Evolutionary conservation across 2,329 filamentous ascomycete species (phyloP).

Genomic region (Cordyceps cicadae): DNA sequence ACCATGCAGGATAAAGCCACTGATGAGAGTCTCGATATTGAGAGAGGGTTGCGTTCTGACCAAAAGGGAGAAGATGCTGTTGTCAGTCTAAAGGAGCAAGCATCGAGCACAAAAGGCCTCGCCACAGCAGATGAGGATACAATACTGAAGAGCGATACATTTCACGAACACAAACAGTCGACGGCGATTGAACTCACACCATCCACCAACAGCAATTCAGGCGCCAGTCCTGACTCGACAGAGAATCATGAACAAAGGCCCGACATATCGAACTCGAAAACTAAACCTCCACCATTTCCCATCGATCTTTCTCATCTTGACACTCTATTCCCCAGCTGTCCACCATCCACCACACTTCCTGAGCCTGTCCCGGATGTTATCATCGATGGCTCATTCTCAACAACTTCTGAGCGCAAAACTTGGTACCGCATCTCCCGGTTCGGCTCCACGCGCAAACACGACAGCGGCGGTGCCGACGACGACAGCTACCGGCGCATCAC

Average conservation of each 20-base stretch:
- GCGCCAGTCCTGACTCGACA: not conserved
- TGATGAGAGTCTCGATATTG: not conserved
- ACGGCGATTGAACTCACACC: too few relatives aligned
- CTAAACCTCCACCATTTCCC: constrained; percentile 17
- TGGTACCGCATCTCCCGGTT: constrained; percentile 59
- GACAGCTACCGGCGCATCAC: constrained; percentile 51
- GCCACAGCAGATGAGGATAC: not conserved
- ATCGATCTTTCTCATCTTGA: constrained; percentile 29
- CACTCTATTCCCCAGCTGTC: constrained; percentile 23
- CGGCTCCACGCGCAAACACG: constrained; percentile 49
- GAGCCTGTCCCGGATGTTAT: constrained; percentile 36
- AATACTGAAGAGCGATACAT: not conserved
- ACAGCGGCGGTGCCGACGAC: constrained; percentile 41
- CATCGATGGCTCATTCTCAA: constrained; percentile 44
- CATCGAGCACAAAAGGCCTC: not conserved
- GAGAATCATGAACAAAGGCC: not conserved
- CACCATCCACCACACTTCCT: constrained; percentile 20
- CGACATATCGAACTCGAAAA: not conserved
- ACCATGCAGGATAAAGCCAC: not conserved
- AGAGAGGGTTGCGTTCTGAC: not conserved
- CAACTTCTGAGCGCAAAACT: constrained; percentile 49
- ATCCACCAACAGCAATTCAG: not conserved
- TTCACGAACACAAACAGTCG: too few relatives aligned
- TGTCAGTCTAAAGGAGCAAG: not conserved
- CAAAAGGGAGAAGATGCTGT: not conserved